Evolutionary conservation across 192 early-diverging fungal species (phyloP), one percentile per base, ranked within the genome.

Genomic region (Coemansia sp.): DNA sequence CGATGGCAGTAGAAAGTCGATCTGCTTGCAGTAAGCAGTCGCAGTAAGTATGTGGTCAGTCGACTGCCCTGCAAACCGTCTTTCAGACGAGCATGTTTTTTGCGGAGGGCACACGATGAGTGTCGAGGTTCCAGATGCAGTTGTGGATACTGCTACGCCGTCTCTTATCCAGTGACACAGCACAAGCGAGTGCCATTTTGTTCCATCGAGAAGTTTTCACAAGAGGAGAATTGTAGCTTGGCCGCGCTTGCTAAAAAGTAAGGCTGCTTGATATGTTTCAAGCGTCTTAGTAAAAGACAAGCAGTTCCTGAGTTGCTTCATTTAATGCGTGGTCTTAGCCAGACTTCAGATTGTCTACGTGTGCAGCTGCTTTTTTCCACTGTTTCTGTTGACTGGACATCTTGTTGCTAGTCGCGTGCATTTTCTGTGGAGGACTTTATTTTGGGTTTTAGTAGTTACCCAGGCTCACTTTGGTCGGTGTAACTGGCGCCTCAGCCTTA

Each of bases 71-170:
- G 45, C 45, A 17, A 17, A 19, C 15, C 25, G 27, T n/a, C 41
- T 45, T 45, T n/a, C 41, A 45, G 41, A 45, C 14, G 41, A n/a
- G 41, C 41, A 45, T 3, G 14, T 45, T 5, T 45, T 45, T 45
- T 35, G 32, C 32, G 45, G 25, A 19, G 29, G n/a, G 62, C 25
- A 49, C 27, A 24, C n/a, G 24, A 45, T 39, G 5, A 47, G 29
- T 29, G 38, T 17, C 39, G 23, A 2, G 32, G 66, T 69, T 67
- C 58, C 73, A 66, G 35, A 54, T 61, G 24, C n/a, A 45, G 63
- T 65, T 57, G 67, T 52, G 63, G 29, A 51, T 62, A 50, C 65
- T 75, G 68, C 73, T 69, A 60, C 63, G 51, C 48, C 11, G 21
- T 10, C 38, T 51, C 60, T 29, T 37, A 68, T 65, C 66, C 48